Percentiles rank a stretch among this genome's conserved stretches.
Evolutionary conservation across 2,329 filamentous ascomycete species (phyloP).

Genomic region (Hypoxylon sp.): DNA sequence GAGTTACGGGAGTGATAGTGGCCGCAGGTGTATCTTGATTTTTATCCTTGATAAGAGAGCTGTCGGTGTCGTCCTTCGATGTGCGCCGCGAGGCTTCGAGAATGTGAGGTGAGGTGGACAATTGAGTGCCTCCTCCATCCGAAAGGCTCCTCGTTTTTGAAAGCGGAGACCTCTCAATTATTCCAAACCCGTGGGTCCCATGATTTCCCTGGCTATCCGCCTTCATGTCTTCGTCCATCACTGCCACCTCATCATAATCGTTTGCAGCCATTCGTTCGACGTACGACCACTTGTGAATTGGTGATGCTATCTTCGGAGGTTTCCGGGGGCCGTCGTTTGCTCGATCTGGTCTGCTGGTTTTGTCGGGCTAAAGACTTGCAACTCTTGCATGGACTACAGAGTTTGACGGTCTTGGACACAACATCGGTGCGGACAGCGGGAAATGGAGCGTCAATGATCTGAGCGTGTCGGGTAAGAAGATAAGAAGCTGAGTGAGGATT

Average conservation of each 20-base stretch:
- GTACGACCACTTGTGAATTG: conserved; percentile 15
- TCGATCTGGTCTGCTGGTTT: background rate
- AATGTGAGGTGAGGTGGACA: conserved; percentile 72
- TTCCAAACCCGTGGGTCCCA: conserved; percentile 47
- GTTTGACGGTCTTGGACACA: background rate
- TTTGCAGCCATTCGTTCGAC: conserved; percentile 44
- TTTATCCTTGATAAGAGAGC: conserved; percentile 61
- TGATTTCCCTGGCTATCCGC: conserved; percentile 22
- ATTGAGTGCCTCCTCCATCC: conserved; percentile 71
- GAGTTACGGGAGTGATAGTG: conserved; percentile 72
- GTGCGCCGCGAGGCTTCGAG: conserved; percentile 67
- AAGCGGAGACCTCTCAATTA: conserved; percentile 56
- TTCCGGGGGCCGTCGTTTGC: background rate
- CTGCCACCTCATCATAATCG: conserved; percentile 48
- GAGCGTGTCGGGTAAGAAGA: conserved; percentile 4
- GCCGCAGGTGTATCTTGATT: conserved; percentile 41
- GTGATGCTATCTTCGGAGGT: background rate
- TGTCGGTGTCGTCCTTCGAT: conserved; percentile 81
- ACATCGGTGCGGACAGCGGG: conserved; percentile 14
- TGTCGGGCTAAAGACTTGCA: conserved; percentile 15
- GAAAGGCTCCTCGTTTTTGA: conserved; percentile 75
- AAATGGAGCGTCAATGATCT: conserved; percentile 14
- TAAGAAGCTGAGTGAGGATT: conserved; percentile 12
- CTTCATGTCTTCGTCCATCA: conserved; percentile 52
- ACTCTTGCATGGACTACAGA: conserved; percentile 3